These are phyloP conservation scores for Alliaria petiolata DNA, from an alignment of 345 rosid species.

Conservation along the genomic window DNA sequence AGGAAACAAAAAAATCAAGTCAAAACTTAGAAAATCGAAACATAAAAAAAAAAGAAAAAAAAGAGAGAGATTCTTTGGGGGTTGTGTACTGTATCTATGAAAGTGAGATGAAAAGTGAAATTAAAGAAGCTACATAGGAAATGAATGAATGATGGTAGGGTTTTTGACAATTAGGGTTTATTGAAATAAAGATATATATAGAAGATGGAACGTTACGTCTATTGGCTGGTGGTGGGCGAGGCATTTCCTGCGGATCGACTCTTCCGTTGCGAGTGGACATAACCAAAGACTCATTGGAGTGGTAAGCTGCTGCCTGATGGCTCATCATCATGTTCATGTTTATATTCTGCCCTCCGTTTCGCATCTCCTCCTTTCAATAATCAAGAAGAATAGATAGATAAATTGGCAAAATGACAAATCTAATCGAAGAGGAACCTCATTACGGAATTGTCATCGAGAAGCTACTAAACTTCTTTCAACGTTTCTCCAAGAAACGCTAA, in stretches of 20 bases:
- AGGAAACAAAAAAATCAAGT: no score
- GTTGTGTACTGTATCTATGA: not conserved
- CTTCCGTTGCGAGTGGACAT: constrained; percentile 47
- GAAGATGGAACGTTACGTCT: constrained; percentile 56
- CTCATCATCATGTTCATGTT: constrained; percentile 49
- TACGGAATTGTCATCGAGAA: no score
- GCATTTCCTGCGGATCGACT: constrained; percentile 39
- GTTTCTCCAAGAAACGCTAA: not conserved
- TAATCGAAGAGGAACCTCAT: no score
- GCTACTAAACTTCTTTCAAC: not conserved
- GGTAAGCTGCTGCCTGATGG: constrained; percentile 41
- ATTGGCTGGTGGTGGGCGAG: constrained; percentile 61
- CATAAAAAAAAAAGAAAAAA: no score
- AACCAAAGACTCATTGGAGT: constrained; percentile 39
- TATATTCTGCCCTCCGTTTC: constrained; percentile 54
- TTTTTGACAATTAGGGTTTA: constrained; percentile 8
- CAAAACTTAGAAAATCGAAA: not conserved
- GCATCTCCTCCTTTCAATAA: constrained; percentile 71
- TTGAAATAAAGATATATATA: not conserved
- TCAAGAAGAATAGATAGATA: not conserved
- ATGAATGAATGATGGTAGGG: not conserved
- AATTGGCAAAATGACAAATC: not conserved
- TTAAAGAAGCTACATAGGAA: not conserved
- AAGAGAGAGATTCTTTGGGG: not conserved
- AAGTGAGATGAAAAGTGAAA: not conserved